Evolutionary conservation across 768 basidiomycete species (phyloP), one percentile per base, ranked within the genome.

Genomic region (Tulasnella sp.): DNA sequence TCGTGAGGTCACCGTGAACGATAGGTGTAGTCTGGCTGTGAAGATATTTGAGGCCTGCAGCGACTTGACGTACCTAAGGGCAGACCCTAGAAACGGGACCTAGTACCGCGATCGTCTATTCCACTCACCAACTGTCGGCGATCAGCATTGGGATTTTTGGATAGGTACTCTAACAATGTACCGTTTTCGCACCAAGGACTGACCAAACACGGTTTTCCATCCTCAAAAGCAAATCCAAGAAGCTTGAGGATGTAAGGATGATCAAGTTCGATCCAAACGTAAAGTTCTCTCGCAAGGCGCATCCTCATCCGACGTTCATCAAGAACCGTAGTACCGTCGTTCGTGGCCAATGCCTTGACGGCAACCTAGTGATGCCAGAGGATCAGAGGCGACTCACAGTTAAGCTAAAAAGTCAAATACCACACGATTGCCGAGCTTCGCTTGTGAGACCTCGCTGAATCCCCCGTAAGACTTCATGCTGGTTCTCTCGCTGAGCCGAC

Each of bases 121-220:
- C 31, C 22, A 80, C 84, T 81, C 75, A 90, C 89, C 85, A 91
- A 84, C 37, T 85, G 83, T 44, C 83, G 58, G 81, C 90, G 89
- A 81, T 91, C 86, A 24, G 88, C 85, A 44, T 81, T 79, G 28
- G 88, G 87, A 73, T 87, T 84, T 11, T 83, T 84, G 75, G 87
- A 87, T 50, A 90, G 87, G 82, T 89, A 91, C n/a, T 86, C 86
- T 74, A 90, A 83, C 22, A 88, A 89, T 72, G 87, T 89, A 48
- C 90, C 90, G 76, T 90, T 88, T 40, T 85, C 84, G 84, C 89
- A 89, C 90, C 90, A 91, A 34, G 90, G 90, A 82, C 89, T 90
- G 58, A 91, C 88, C 85, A 91, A 89, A 81, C 89, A 91, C 9
- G 41, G 37, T 41, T 1, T 9, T 37, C 64, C 64, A 22, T 75